Conservation (phyloP, 495 filamentous ascomycete species). For the Penicillium bovifimosum region DNA sequence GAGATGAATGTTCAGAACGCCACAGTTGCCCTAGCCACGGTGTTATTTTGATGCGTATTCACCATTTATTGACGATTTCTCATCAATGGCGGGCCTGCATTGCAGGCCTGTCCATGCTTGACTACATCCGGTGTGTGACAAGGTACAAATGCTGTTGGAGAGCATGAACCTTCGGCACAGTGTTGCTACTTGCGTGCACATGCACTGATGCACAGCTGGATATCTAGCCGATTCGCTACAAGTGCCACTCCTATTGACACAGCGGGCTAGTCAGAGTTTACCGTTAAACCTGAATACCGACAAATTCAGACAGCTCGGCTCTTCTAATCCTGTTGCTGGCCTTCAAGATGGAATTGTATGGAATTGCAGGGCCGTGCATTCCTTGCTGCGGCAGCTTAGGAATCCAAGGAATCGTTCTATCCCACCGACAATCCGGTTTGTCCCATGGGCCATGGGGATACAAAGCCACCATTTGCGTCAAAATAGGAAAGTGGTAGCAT, state of each 20-base stretch:
- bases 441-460: not conserved
- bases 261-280: not conserved
- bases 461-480: not conserved
- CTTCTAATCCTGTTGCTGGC: not conserved
- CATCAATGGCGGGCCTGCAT: not conserved
- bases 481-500: conserved; percentile 1
- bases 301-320: not conserved
- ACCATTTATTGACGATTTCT: not conserved
- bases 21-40: not conserved
- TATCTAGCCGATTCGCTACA: too few species aligned
- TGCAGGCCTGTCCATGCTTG: not conserved
- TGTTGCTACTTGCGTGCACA: not conserved
- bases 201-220: too few species aligned
- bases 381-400: not conserved
- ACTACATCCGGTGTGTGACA: not conserved
- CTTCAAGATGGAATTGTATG: not conserved
- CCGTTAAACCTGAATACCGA: not conserved
- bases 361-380: conserved; percentile 3
- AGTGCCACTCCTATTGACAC: too few species aligned
- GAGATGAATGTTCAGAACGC: not conserved
- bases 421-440: too few species aligned
- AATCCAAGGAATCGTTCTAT: not conserved
- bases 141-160: not conserved
- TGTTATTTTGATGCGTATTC: not conserved
- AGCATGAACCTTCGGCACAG: not conserved